Base-by-base conservation (phyloP, 352 stramenopile genomes). In the Globisporangium cederbergense region DNA sequence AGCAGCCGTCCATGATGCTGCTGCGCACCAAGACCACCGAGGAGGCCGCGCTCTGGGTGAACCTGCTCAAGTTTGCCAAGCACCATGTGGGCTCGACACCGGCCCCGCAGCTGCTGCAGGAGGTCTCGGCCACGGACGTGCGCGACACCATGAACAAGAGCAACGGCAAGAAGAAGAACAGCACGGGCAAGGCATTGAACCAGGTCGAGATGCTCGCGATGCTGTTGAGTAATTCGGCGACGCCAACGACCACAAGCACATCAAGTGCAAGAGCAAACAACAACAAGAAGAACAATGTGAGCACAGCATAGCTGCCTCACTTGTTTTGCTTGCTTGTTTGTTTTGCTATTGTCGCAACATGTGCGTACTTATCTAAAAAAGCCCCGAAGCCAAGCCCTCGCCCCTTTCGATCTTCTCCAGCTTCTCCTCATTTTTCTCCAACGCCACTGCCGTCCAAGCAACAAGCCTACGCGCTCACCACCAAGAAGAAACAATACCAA, bases 31-130 rank as follows among this genome's bases (percentile, higher is more conserved):
- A 89, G 57, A 62, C 47, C 13, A 49, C 73, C 0, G 72, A 88
- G 30, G 83, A 92, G 47, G 73, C 80, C 25, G 80, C 86, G 50
- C 62, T 91, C 40, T 94, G 85, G 85, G 71, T 90, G n/a, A 88
- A 88, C 30, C 54, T 94, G 65, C 65, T 94, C 38, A 76, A 83
- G 54, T 87, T 89, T 34, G 75, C 81, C 20, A 81, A 85, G 65
- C 77, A 83, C 40, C 67, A 86, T 30, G 76, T 78, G 28, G 61
- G 66, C 32, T 47, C 57, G 1, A 64, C 68, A 9, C 69, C 73
- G 25, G 22, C 25, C 20, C 18, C 68, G 36, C 60, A 54, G 43
- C 58, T 73, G 5, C 75, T 68, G 25, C 42, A 67, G 22, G 57
- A 68, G 28, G 74, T 66, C 6, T 62, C 65, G 10, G 22, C 53